Base-by-base conservation (phyloP, 2,329 filamentous ascomycete species). In the Aspergillus piperis region DNA sequence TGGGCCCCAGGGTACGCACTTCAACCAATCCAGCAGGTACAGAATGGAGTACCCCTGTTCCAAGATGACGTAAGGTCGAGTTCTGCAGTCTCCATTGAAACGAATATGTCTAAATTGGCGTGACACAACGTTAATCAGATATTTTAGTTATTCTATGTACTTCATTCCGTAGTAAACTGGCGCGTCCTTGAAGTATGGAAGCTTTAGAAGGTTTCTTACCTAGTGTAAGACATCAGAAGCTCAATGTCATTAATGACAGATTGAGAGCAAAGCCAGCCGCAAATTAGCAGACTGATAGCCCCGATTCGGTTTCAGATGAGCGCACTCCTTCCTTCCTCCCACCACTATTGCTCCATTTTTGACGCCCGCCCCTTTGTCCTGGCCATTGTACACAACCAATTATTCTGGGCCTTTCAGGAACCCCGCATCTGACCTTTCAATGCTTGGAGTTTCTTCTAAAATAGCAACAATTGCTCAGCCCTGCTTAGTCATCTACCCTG, bases 401-500 rank as follows among this genome's bases (percentile, higher is more conserved):
- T 38, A 38, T 39, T 5, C n/a, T 17, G 21, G n/a, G n/a, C n/a
- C 8, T 17, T 36, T 23, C 39, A 47, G n/a, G 21, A 15, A 47
- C 53, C 39, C 39, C 23, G 39, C 27, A 32, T 36, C 15, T 32
- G 17, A 42, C 39, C n/a, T 27, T 47, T 47, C 41, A 36, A 55
- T 55, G 41, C 39, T 39, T 55, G 53, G 25, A 42, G 32, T 25
- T 55, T 39, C 39, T 44, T 55, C 11, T 55, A 55, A 55, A 55
- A 44, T 55, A 55, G 53, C 53, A 55, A 55, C 53, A 36, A n/a
- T n/a, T 47, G 53, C 53, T 55, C 53, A 55, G 53, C 53, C 53
- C 39, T 55, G 53, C 41, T 55, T 55, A 52, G 36, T 48, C 58
- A 54, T 56, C 30, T 47, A 36, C 54, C 38, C 32, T 57, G 49